phyloP scores from a whole-genome alignment of 495 filamentous ascomycete genomes.

The Aspergillus biplanus region DNA sequence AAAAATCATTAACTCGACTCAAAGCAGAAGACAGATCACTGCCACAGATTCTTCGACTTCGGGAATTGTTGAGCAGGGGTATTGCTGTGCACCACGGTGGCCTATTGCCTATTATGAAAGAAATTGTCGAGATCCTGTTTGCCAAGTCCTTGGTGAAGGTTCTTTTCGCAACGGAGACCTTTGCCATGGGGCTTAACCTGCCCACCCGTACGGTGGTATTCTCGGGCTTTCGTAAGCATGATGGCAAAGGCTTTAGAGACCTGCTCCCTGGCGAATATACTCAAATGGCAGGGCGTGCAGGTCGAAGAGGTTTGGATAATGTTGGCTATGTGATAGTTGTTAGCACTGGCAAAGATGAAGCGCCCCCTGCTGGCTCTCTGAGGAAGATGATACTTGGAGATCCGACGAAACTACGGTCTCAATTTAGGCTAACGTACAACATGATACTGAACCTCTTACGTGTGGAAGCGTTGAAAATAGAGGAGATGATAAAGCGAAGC shows the following conservation, averaged over 20 bases:
- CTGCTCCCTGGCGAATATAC: constrained; percentile 95
- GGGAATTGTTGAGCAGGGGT: constrained; percentile 83
- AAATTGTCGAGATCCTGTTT: constrained; percentile 96
- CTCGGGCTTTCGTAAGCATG: constrained; percentile 94
- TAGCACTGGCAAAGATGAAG: constrained; percentile 79
- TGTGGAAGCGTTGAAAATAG: constrained; percentile 96
- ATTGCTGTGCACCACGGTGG: constrained; percentile 98
- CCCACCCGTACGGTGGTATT: constrained; percentile 97
- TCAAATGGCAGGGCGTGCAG: constrained; percentile 96
- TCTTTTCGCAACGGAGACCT: constrained; percentile 96
- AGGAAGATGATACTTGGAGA: constrained; percentile 95
- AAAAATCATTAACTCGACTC: constrained; percentile 89
- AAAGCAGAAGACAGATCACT: constrained; percentile 88
- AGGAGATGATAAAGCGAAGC: constrained; percentile 99
- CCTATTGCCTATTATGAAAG: constrained; percentile 94
- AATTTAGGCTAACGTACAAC: constrained; percentile 97
- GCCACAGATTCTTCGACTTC: constrained; percentile 85
- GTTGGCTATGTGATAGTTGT: constrained; percentile 95
- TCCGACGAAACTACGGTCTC: constrained; percentile 91
- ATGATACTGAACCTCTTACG: constrained; percentile 97
- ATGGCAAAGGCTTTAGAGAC: constrained; percentile 88
- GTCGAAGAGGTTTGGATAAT: constrained; percentile 86
- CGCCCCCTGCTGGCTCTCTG: constrained; percentile 78
- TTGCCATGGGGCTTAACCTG: constrained; percentile 96
- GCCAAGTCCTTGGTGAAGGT: constrained; percentile 94